Base-by-base conservation (phyloP, 305 asterid genomes). In the Fraxinus latifolia region DNA sequence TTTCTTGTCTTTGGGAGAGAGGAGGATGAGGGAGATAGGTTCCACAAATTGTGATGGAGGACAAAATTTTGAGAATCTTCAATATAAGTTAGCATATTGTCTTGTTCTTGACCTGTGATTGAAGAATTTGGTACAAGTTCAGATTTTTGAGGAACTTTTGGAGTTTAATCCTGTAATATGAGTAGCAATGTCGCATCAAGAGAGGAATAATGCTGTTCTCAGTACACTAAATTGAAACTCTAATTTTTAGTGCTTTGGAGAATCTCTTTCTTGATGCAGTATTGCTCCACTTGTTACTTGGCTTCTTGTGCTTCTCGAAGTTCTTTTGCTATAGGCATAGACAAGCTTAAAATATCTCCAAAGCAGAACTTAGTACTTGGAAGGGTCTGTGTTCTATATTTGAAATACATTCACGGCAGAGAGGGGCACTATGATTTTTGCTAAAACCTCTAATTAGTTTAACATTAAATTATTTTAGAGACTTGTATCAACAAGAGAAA, bases 241-340 rank as follows among this genome's bases (percentile, higher is more conserved):
- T 74, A 83, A 72, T 79, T 83, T 87, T 81, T 84, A 86, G 89
- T 92, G 92, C 87, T 83, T 79, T 81, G 84, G 72, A 86, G 96
- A 89, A 90, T 91, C 94, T 90, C 79, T 83, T 88, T 88, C 88
- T 82, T 84, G 89, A 87, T 92, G 89, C 81, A 81, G 74, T 81
- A 7, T 55, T 47, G 81, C 73, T 60, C 84, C 84, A 68, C 78
- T 78, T 53, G 32, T 65, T 75, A 60, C 53, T 60, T 78, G 76
- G 73, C 83, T 83, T 84, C 42, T 83, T 42, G 76, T 82, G 74
- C 83, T 83, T 84, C 80, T 53, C 32, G 44, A 78, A 77, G 80
- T 58, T 47, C 81, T 78, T 78, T 68, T 65, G 68, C 65, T 23
- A 42, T 60, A 73, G 74, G 60, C 42, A 42, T 75, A 15, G 21